Evolutionary conservation across 2,329 filamentous ascomycete species (phyloP), one percentile per base, ranked within the genome.

Genomic region (Paraphoma chrysanthemicola): DNA sequence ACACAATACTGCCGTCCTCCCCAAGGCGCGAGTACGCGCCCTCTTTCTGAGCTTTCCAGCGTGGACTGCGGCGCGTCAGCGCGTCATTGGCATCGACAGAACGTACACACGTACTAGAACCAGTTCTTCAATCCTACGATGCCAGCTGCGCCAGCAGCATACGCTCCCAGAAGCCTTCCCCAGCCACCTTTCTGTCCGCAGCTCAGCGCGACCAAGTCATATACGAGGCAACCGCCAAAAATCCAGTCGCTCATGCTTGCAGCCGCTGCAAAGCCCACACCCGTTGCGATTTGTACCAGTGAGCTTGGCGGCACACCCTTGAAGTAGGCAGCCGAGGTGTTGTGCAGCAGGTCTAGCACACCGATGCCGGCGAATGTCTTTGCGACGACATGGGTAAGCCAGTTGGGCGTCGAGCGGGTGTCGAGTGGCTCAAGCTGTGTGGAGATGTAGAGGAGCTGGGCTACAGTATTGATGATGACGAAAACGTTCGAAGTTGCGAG

Each of bases 361-460:
- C 85, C 85, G 53, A 87, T 87, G 6, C 85, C 85, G 0, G 85
- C 84, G 62, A 86, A 87, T 0, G 84, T 86, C 69, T 86, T 87
- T 10, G 83, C 77, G 3, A 86, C 84, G 48, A 86, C 66, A 66
- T 88, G 83, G 0, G 85, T 87, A 42, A 88, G 80, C 42, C 85
- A 70, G n/a, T 81, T 83, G 33, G 78, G 79, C 42, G 80, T 79
- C 3, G 81, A 83, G 16, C 71, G 66, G 1, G 78, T 80, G 64
- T 85, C 80, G 78, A 87, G 84, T 1, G 77, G 76, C 8, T 73
- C 73, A 8, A 85, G 80, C 33, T 80, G 75, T 0, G 74, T 79
- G 42, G 80, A 79, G 16, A 86, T 77, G 70, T 85, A 87, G 65
- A 76, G 82, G 3, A 88, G 75, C 66, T 88, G 85, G 1, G 80